phyloP scores from a whole-genome alignment of 176 grass and related monocot genomes.

The Sorghum bicolor region DNA sequence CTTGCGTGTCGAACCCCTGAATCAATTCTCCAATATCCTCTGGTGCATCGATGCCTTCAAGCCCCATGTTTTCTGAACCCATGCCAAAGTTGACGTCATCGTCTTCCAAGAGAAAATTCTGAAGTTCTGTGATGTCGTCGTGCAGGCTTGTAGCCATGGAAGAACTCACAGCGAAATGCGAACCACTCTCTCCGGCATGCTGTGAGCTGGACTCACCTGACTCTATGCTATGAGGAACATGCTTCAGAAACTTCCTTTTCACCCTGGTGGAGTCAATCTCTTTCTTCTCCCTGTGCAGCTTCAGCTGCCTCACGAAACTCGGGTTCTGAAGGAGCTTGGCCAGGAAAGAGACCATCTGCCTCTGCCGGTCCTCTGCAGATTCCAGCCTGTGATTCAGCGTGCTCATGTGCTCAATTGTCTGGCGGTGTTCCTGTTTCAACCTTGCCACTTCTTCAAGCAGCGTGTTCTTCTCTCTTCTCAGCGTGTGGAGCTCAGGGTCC shows the following conservation, averaged over 20 bases:
- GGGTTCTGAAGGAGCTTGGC: conserved; percentile 72
- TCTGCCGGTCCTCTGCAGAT: conserved; percentile 71
- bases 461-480: conserved; percentile 54
- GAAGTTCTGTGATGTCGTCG: conserved; percentile 19
- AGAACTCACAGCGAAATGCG: conserved; percentile 21
- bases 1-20: conserved; percentile 35
- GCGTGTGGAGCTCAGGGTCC: conserved; percentile 53
- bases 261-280: conserved; percentile 36
- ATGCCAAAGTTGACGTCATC: conserved; percentile 22
- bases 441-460: conserved; percentile 62
- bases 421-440: conserved; percentile 65
- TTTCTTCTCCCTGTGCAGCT: conserved; percentile 48
- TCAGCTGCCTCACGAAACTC: conserved; percentile 55
- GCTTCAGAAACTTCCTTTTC: conserved; percentile 76
- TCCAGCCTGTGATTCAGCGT: conserved; percentile 66
- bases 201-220: conserved; percentile 47
- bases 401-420: conserved; percentile 67
- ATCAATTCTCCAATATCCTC: conserved; percentile 27
- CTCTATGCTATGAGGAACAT: conserved; percentile 27
- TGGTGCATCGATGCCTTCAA: conserved; percentile 10
- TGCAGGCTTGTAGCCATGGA: background rate
- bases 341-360: conserved; percentile 88
- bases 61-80: conserved; percentile 22
- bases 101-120: conserved; percentile 44
- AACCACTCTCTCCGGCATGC: conserved; percentile 7